phyloP scores from a whole-genome alignment of 768 basidiomycete species.

The Boletus pseudo-olivaceus region DNA sequence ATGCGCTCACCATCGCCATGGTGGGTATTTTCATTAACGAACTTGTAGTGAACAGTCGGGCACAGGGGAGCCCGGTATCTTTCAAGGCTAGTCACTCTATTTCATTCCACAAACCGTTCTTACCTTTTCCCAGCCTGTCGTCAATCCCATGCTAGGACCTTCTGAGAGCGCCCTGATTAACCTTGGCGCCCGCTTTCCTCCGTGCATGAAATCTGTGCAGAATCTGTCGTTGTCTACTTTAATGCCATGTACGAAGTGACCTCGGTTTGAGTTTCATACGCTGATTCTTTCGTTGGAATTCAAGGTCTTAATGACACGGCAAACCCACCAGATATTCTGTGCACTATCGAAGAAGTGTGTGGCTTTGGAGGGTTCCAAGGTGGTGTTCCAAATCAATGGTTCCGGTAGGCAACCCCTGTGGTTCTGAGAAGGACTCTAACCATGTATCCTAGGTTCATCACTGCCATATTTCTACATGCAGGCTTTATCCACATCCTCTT shows the following conservation, averaged over 20 bases:
- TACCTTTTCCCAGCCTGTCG: constrained; percentile 51
- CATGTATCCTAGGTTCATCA: constrained; percentile 60
- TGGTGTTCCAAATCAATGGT: constrained; percentile 52
- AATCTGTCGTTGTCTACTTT: constrained; percentile 50
- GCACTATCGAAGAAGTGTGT: constrained; percentile 79
- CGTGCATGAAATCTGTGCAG: constrained; percentile 79
- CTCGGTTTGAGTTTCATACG: constrained; percentile 2
- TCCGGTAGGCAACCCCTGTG: constrained; percentile 36
- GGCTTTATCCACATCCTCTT: constrained; percentile 90
- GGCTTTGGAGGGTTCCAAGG: constrained; percentile 74
- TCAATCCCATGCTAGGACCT: constrained; percentile 92
- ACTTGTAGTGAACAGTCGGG: constrained; percentile 66
- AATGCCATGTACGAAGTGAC: constrained; percentile 52
- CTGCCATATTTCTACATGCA: constrained; percentile 89
- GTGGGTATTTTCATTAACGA: constrained; percentile 78
- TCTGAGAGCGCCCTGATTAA: constrained; percentile 79
- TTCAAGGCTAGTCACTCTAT: constrained; percentile 57
- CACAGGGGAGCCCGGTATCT: constrained; percentile 82
- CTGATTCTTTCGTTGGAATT: constrained; percentile 3
- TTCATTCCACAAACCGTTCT: background rate
- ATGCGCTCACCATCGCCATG: constrained; percentile 64
- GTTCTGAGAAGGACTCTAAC: constrained; percentile 45
- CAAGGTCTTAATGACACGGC: constrained; percentile 80
- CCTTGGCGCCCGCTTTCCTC: constrained; percentile 88
- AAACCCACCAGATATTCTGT: constrained; percentile 67